Evolutionary conservation across 345 rosid genomes (phyloP).

Genomic region (Pistacia integerrima): DNA sequence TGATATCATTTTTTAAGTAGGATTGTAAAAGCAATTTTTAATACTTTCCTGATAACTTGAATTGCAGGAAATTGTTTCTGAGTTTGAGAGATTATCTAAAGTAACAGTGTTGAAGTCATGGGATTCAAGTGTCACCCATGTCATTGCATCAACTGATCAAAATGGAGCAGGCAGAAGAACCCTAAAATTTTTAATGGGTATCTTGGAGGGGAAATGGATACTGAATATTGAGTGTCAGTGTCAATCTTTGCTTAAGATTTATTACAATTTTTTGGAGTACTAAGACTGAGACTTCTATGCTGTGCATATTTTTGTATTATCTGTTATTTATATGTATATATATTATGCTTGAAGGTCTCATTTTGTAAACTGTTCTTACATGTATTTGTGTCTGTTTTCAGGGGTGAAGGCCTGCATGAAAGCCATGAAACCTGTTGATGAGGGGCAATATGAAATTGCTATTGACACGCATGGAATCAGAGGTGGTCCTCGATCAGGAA

Average conservation of each 20-base stretch:
- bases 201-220: conserved; percentile 95
- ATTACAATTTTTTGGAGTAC: not conserved
- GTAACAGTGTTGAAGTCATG: conserved; percentile 59
- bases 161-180: conserved; percentile 92
- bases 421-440: conserved; percentile 50
- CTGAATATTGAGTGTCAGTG: conserved; percentile 75
- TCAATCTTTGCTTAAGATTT: not conserved
- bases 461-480: conserved; percentile 73
- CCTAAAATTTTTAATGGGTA: conserved; percentile 74
- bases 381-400: conserved; percentile 26
- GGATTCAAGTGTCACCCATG: conserved; percentile 71
- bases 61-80: conserved; percentile 63
- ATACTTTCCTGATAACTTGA: conserved; percentile 18
- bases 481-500: conserved; percentile 75
- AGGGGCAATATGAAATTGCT: conserved; percentile 68
- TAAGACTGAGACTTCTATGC: not conserved
- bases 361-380: not conserved
- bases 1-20: not conserved
- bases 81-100: conserved; percentile 58
- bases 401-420: conserved; percentile 80
- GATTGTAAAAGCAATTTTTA: conserved; percentile 10
- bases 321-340: not conserved
- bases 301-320: not conserved
- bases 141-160: conserved; percentile 78
- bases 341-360: conserved; percentile 10